Percentiles rank a stretch among this genome's conserved stretches.
These are phyloP conservation scores for Aspergillus candidus DNA, from an alignment of 2,329 filamentous ascomycete species.

Conservation along the genomic window DNA sequence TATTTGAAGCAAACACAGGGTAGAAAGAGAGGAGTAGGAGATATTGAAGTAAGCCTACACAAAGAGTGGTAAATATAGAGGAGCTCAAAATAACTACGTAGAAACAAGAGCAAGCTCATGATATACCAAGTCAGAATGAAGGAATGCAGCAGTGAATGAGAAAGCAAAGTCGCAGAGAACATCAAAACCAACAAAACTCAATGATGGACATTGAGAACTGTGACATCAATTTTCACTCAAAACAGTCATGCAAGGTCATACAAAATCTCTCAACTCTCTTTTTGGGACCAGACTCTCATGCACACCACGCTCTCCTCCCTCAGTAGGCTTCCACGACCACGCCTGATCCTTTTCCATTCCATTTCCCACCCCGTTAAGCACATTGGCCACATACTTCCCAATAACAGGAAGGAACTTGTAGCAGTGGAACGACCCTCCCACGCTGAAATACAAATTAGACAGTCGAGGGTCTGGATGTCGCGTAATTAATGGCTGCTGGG, in stretches of 20 bases:
- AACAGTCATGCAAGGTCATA: background rate
- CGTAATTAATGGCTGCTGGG: conserved; percentile 57
- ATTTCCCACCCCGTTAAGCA: conserved; percentile 38
- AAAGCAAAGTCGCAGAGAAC: no score
- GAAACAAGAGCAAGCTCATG: no score
- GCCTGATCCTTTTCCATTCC: conserved; percentile 31
- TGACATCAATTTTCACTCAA: no score
- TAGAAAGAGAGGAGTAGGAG: no score
- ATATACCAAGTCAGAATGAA: no score
- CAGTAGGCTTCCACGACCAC: conserved; percentile 18
- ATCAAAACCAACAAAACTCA: no score
- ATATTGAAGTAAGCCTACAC: no score
- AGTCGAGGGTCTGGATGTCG: conserved; percentile 45
- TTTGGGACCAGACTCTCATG: conserved; percentile 24
- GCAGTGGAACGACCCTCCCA: conserved; percentile 58
- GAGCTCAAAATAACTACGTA: no score
- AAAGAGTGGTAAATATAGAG: no score
- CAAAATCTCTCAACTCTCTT: conserved; percentile 19
- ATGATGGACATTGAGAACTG: no score
- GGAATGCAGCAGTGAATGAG: no score
- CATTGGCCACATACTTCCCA: conserved; percentile 48
- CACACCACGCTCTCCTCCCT: conserved; percentile 16
- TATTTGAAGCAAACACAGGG: no score
- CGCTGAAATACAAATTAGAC: conserved; percentile 53
- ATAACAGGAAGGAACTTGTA: conserved; percentile 62